phyloP scores from a whole-genome alignment of 2,329 filamentous ascomycete species.

The Fusarium sp. region DNA sequence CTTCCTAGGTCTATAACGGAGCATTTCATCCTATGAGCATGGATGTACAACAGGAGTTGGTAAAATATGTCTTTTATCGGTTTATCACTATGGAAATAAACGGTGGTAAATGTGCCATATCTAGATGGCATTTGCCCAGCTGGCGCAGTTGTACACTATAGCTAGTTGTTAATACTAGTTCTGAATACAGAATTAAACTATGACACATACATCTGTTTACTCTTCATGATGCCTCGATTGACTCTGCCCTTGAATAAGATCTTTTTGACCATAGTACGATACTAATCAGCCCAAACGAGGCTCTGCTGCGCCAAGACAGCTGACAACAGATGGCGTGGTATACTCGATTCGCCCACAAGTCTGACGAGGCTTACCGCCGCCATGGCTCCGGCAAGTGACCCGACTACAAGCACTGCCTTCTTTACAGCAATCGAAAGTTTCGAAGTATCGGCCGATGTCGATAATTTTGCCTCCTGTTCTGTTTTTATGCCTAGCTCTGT shows the following conservation, averaged over 20 bases:
- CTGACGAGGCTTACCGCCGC: constrained; percentile 32
- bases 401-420: constrained; percentile 39
- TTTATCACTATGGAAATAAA: constrained; percentile 14
- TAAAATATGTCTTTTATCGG: constrained; percentile 28
- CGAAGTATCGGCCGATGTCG: constrained; percentile 2
- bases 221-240: background rate
- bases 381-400: constrained; percentile 21
- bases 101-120: constrained; percentile 11
- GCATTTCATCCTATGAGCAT: constrained; percentile 34
- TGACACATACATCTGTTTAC: background rate
- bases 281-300: constrained; percentile 25
- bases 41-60: constrained; percentile 38
- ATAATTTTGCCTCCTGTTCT: background rate
- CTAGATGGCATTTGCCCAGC: constrained; percentile 8
- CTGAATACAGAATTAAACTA: constrained; percentile 17
- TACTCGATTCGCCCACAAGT: constrained; percentile 25
- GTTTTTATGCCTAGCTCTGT: constrained; percentile 48
- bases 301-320: constrained; percentile 39
- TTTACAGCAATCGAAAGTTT: constrained; percentile 6
- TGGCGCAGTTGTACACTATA: constrained; percentile 30
- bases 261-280: background rate
- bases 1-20: constrained; percentile 23
- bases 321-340: constrained; percentile 36
- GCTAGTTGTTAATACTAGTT: constrained; percentile 18
- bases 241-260: background rate